Base-by-base conservation (phyloP, 2,329 filamentous ascomycete species). In the Fusarium robinianum region DNA sequence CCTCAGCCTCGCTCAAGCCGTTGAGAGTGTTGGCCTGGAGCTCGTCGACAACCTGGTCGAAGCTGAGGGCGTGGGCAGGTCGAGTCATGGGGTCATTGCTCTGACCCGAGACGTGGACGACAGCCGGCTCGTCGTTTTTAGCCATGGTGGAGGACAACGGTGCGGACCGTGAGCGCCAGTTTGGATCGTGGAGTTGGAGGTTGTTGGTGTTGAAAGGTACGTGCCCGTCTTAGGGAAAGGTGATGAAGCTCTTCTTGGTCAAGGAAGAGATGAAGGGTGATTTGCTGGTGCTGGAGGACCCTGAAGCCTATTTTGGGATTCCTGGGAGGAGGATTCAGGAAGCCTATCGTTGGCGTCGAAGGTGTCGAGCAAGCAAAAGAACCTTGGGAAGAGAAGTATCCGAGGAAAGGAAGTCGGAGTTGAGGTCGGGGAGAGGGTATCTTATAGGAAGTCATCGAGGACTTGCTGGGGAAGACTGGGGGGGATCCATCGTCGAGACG, bases 11-110 rank as follows among this genome's bases (percentile, higher is more conserved):
- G 2, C 71, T 73, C 19, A 86, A 69, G 27, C 83, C 82, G 56
- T 78, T 72, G 4, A 80, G 71, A 6, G 72, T 56, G 56, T 80
- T 71, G 39, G 77, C 74, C 8, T 71, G 63, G 14, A 84, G 72
- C 61, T 85, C 77, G 12, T 72, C 60, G 18, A 77, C 69, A 22
- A 81, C 74, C 30, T 73, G 62, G 11, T 73, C 63, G 54, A 67
- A 72, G 16, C 70, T 60, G 30, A 85, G 71, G 33, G 76, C 69
- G 57, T 86, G 82, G 18, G 82, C 80, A 8, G 82, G 80, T 34
- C 71, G 67, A 8, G 75, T 76, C 38, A 86, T 69, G 6, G 63
- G 63, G 9, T 50, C 41, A 35, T 68, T 70, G 36, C 61, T 64
- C 49, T 67, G 66, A 6, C 64, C 67, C 34, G 64, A 67, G 49